Evolutionary conservation across 208 protist species (phyloP).

Genomic region (Crithidia expoeki): DNA sequence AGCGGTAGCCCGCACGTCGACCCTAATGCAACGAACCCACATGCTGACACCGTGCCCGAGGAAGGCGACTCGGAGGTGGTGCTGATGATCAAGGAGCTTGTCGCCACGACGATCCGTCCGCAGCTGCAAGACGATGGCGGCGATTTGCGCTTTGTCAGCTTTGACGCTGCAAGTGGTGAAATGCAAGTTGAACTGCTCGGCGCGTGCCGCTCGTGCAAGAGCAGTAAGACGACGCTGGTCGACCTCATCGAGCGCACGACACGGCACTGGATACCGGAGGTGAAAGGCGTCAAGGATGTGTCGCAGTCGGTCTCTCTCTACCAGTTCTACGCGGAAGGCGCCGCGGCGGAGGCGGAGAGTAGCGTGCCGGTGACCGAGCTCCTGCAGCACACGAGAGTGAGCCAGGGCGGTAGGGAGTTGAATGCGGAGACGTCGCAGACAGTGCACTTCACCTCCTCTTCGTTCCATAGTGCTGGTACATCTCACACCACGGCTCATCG

Average conservation of each 20-base stretch:
- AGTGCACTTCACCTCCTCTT: slow-evolving; percentile 17
- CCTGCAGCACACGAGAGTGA: slow-evolving; percentile 2
- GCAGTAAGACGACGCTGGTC: slow-evolving; percentile 81
- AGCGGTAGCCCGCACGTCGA: slow-evolving; percentile 77
- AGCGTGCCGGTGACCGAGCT: background rate
- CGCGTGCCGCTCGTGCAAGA: slow-evolving; percentile 88
- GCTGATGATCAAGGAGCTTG: slow-evolving; percentile 91
- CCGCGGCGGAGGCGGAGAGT: background rate
- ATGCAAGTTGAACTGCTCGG: slow-evolving; percentile 92
- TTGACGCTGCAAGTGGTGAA: slow-evolving; percentile 53
- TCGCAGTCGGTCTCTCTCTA: slow-evolving; percentile 27
- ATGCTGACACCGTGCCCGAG: slow-evolving; percentile 84
- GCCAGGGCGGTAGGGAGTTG: background rate
- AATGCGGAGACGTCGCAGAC: slow-evolving; percentile 3
- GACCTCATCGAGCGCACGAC: slow-evolving; percentile 92
- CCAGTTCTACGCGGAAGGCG: slow-evolving; percentile 24
- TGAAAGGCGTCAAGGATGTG: slow-evolving; percentile 69
- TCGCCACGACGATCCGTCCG: slow-evolving; percentile 82
- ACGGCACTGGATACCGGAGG: slow-evolving; percentile 92
- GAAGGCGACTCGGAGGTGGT: slow-evolving; percentile 87
- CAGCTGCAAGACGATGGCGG: slow-evolving; percentile 92
- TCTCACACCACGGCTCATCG: background rate
- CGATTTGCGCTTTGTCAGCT: slow-evolving; percentile 85
- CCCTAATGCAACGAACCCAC: slow-evolving; percentile 74
- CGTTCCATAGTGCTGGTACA: background rate